Evolutionary conservation across 495 filamentous ascomycete species (phyloP).

Genomic region (Aspergillus affinis): DNA sequence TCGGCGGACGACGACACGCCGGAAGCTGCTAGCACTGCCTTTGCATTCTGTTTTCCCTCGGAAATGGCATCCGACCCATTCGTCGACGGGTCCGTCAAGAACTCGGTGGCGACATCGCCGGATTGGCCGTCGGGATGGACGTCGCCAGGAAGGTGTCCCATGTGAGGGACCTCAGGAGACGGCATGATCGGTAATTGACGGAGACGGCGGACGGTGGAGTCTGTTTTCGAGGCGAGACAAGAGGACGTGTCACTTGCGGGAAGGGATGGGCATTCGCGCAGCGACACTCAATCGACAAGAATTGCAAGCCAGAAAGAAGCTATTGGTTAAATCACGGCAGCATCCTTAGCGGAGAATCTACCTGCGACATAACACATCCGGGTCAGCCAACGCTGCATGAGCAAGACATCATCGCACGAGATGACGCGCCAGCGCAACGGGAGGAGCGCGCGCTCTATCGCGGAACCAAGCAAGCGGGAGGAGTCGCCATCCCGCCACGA

Average conservation of each 20-base stretch:
- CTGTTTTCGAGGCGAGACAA: slow-evolving; percentile 2
- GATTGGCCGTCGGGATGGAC: slow-evolving; percentile 31
- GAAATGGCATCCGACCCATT: slow-evolving; percentile 45
- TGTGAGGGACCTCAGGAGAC: slow-evolving; percentile 35
- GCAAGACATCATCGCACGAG: slow-evolving; percentile 7
- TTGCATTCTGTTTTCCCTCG: slow-evolving; percentile 60
- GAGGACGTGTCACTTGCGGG: slow-evolving; percentile 23
- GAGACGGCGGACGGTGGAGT: not conserved
- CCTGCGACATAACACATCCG: slow-evolving; percentile 17
- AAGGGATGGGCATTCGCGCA: slow-evolving; percentile 13
- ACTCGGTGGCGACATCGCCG: slow-evolving; percentile 26
- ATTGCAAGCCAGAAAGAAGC: not conserved
- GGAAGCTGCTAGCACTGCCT: slow-evolving; percentile 54
- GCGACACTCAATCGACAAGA: not conserved
- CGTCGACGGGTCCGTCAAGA: slow-evolving; percentile 22
- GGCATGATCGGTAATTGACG: slow-evolving; percentile 31
- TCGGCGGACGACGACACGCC: slow-evolving; percentile 34
- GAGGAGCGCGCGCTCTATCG: not conserved
- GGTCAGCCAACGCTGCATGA: slow-evolving; percentile 19
- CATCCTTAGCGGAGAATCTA: slow-evolving; percentile 33
- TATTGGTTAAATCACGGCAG: slow-evolving; percentile 27
- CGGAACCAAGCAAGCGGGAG: not conserved
- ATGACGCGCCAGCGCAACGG: slow-evolving; percentile 21
- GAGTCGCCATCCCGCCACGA: not conserved
- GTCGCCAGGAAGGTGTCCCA: slow-evolving; percentile 27